phyloP scores from a whole-genome alignment of 2,329 filamentous ascomycete species.

The Trichoderma sp. region DNA sequence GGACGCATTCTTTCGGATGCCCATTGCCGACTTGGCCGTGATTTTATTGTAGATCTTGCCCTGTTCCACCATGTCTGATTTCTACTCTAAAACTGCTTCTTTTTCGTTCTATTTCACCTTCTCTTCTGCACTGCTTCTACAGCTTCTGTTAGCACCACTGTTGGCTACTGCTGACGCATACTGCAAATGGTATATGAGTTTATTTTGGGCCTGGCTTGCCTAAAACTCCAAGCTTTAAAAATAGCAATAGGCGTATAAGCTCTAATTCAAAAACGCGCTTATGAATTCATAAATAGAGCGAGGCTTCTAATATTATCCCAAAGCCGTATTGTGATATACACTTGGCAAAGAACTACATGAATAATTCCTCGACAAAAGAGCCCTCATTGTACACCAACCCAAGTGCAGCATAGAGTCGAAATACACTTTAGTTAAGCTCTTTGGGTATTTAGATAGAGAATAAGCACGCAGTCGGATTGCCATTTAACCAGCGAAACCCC shows the following conservation, averaged over 20 bases:
- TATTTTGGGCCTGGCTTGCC: background rate
- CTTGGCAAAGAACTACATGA: background rate
- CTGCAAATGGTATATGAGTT: background rate
- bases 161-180: background rate
- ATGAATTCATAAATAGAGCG: background rate
- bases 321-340: background rate
- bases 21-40: slow-evolving; percentile 19
- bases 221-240: background rate
- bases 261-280: background rate
- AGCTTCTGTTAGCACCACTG: background rate
- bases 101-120: background rate
- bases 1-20: background rate
- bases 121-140: background rate
- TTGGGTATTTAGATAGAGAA: background rate
- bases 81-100: too few species aligned
- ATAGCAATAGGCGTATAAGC: background rate
- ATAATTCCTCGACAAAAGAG: background rate
- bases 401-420: background rate
- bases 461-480: too few species aligned
- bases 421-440: background rate
- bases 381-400: background rate
- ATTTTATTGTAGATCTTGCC: background rate
- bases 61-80: too few species aligned
- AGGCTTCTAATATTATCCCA: background rate
- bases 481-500: background rate